Evolutionary conservation across 1,139 yeast genomes (phyloP), one percentile per base, ranked within the genome.

Genomic region (Geotrichum phurueaensis): DNA sequence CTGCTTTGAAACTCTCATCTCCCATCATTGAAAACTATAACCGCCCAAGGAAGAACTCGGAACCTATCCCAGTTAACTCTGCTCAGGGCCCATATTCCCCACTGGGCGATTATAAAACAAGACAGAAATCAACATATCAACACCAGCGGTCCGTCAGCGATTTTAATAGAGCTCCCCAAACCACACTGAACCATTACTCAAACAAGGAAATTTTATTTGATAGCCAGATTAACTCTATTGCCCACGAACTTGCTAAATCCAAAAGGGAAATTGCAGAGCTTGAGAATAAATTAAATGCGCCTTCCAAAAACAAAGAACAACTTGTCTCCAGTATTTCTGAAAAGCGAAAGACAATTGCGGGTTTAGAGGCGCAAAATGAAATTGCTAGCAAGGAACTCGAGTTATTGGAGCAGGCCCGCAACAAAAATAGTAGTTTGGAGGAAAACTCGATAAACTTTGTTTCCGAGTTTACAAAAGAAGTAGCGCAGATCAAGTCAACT

Each of bases 261-360:
- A 67, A 65, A 48, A 67, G 67, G 63, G 65, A 69, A 13, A 70
- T 73, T 39, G 71, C 71, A 3, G 74, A 68, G 58, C 66, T 73
- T 20, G 75, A 73, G 58, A 62, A 67, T 18, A 58, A 59, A 47
- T 57, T 72, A 33, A 57, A 58, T 9, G 66, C 64, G 39, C 53
- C 57, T n/a, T 62, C 62, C 22, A 65, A 63, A 36, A 60, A n/a
- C 18, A 48, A 5, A 52, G 62, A 25, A 25, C 3, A 49, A 39
- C 63, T 70, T 23, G 72, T 69, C 25, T 57, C 63, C 23, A 68
- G 63, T 43, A 65, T 72, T 48, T 61, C 65, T 48, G 71, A 70
- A 60, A 73, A 72, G 61, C 67, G 75, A n/a, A 65, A 66, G 62
- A 70, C 74, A 1, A 65, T 73, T 56, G 75, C 76, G 1, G 69